Base-by-base conservation (phyloP, 2,329 filamentous ascomycete genomes). In the Epichloe typhina region DNA sequence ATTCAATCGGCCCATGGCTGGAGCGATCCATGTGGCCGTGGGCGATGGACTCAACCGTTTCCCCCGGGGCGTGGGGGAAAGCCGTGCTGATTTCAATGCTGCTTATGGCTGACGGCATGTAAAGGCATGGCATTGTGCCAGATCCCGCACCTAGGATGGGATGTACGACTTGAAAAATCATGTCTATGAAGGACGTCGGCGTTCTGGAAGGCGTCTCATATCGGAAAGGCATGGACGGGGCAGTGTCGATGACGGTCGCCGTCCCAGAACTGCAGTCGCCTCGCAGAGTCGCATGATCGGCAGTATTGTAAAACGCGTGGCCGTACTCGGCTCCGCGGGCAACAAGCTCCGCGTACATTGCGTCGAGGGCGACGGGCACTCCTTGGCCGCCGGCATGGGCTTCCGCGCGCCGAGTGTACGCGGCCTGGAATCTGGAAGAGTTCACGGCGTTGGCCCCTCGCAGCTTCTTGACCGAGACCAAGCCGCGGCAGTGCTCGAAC, bases 401-500 rank as follows among this genome's bases (percentile, higher is more conserved):
- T 13, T 33, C 23, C 7, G 1, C 7, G 11, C 37, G 46, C 12
- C 46, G 46, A n/a, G 1, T 2, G n/a, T 40, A 37, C 7, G 46
- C 23, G 11, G 37, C 9, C n/a, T 47, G 46, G 38, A 47, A 47
- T 1, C 46, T 41, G 8, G 46, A 12, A 19, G n/a, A 11, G 17
- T 19, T 47, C 5, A 64, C 58, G 1, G 60, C 53, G 42, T 65
- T 64, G 15, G 44, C 6, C 1, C 5, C n/a, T 6, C 39, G 49
- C 17, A 19, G 5, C 33, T 49, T 51, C 13, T 31, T 47, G 3
- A 73, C 66, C 5, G 67, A 62, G 11, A 80, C 66, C 2, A 76
- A 64, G 19, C 76, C 76, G 47, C 71, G 68, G 59, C 77, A 81
- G 57, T 83, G 74, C 57, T 82, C 75, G 1, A 72, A 71, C 79